These are phyloP conservation scores for Orbilia brochopaga DNA, from an alignment of 2,329 filamentous ascomycete genomes.

Conservation along the genomic window DNA sequence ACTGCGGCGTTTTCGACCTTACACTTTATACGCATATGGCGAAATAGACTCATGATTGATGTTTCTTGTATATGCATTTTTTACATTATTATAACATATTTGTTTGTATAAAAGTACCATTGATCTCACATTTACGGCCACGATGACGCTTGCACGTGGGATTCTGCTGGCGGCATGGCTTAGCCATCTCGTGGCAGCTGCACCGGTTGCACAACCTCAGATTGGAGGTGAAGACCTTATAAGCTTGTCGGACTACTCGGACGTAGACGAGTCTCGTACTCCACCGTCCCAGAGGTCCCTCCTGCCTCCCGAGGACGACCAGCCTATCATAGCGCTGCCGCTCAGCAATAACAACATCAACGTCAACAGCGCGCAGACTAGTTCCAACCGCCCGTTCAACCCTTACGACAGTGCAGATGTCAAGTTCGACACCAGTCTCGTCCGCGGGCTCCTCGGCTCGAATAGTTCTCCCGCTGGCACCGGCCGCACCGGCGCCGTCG, in stretches of 20 bases:
- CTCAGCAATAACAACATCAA: neutral
- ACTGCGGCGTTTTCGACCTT: constrained; percentile 10
- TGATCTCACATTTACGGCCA: neutral
- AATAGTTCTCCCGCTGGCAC: neutral
- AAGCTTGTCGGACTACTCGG: neutral
- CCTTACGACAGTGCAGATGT: neutral
- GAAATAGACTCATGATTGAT: constrained; percentile 34
- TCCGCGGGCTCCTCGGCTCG: neutral
- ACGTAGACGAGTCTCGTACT: neutral
- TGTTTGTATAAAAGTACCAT: constrained; percentile 1
- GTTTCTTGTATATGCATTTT: constrained; percentile 6
- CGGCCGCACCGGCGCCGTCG: neutral
- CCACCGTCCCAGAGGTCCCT: constrained; percentile 8
- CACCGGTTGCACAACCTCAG: constrained; percentile 13
- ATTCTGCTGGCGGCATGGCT: constrained; percentile 27
- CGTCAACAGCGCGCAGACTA: neutral
- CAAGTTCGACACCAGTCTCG: neutral
- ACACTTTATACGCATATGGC: neutral
- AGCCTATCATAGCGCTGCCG: neutral
- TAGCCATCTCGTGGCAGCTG: constrained; percentile 22
- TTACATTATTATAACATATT: constrained; percentile 4
- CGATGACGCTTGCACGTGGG: constrained; percentile 20
- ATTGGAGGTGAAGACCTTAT: neutral
- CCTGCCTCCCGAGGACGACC: neutral
- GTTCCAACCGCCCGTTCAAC: constrained; percentile 2